phyloP scores from a whole-genome alignment of 2,329 filamentous ascomycete genomes.

The Thielaviopsis populi region DNA sequence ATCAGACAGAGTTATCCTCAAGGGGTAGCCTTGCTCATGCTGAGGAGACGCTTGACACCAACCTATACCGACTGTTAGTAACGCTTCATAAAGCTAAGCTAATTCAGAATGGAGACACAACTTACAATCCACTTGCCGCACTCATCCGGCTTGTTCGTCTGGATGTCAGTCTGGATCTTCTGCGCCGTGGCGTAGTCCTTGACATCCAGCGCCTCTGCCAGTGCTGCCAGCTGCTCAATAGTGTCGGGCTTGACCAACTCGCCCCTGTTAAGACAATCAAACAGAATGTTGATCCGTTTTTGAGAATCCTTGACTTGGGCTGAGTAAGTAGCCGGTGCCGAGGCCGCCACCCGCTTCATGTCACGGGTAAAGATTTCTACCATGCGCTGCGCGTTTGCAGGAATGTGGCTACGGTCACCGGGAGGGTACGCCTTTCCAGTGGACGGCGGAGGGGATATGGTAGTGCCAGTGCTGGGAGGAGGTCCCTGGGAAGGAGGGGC shows the following conservation, averaged over 20 bases:
- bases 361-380: constrained; percentile 70
- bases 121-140: constrained; percentile 80
- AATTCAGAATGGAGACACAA: no score
- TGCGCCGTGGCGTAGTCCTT: constrained; percentile 56
- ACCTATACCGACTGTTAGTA: constrained; percentile 39
- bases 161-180: constrained; percentile 57
- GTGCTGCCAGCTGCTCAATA: constrained; percentile 47
- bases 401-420: constrained; percentile 79
- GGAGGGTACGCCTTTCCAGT: constrained; percentile 48
- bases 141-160: constrained; percentile 62
- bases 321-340: constrained; percentile 74
- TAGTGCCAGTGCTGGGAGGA: constrained; percentile 20
- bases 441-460: constrained; percentile 25
- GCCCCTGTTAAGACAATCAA: constrained; percentile 93
- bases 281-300: constrained; percentile 82
- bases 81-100: neutral
- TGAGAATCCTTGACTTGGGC: constrained; percentile 86
- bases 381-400: constrained; percentile 56
- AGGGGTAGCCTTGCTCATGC: constrained; percentile 64
- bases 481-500: constrained; percentile 3
- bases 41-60: constrained; percentile 61
- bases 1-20: constrained; percentile 21
- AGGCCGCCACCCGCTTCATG: constrained; percentile 74
- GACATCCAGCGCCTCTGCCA: constrained; percentile 50
- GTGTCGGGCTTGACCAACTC: constrained; percentile 74